Evolutionary conservation across 169 alveolate genomes (phyloP), one percentile per base, ranked within the genome.

Genomic region (Condylostoma magnum): DNA sequence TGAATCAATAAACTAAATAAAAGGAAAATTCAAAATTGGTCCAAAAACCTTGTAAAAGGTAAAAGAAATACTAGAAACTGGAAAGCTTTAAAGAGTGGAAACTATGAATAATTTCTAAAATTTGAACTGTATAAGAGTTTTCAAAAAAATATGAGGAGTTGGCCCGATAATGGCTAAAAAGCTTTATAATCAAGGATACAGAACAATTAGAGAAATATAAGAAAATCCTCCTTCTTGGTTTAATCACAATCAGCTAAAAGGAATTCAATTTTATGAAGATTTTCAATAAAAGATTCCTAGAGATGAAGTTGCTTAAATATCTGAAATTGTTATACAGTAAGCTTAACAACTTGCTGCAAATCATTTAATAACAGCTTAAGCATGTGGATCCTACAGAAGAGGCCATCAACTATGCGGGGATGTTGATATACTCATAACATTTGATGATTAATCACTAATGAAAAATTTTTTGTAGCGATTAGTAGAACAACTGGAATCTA

Each of bases 381-480:
- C 89, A 18, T 91, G 94, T 69, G 96, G 97, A 8, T 77, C 90
- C 33, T 93, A 89, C 70, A 85, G 97, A 56, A 79, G 97, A 71
- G 94, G 94, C 31, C 85, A 75, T 69, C 71, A 82, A 68, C 70
- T 85, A 6, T 93, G 96, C 78, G 97, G 96, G 3, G 97, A 93
- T 76, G 79, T 93, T 48, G 95, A 93, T 77, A 78, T 93, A 6
- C 78, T 93, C 47, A 85, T 93, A n/a, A 80, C 94, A 30, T 75
- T 86, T 77, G 77, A 65, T 12, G 90, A 69, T 66, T 57, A 67
- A 20, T 65, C 76, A 0, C 57, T 56, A 28, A 83, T 65, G 33
- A 67, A 80, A 12, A 85, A 82, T 6, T 76, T 92, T 27, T 55
- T 86, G 51, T 77, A 63, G 70, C 37, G 77, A 47, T 50, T 84